Conservation (phyloP, 306 rosid species). For the Argentina anserina region DNA sequence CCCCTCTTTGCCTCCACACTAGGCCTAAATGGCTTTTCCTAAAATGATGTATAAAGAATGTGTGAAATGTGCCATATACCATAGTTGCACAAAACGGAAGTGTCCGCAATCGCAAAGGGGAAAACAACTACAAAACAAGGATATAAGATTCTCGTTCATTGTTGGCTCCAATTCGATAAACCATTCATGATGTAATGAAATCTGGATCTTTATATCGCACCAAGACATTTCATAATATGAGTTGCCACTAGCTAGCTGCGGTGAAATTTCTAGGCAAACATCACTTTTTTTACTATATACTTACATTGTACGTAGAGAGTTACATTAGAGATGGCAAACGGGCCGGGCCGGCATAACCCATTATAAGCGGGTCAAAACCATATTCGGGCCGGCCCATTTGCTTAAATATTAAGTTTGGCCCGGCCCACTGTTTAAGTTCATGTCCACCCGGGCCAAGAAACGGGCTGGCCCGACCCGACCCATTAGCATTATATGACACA, state of each 20-base stretch:
- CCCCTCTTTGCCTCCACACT: background rate
- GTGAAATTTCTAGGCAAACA: background rate
- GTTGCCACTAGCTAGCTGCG: constrained; percentile 13
- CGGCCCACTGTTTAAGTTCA: no score
- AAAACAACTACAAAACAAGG: constrained; percentile 20
- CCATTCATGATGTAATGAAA: constrained; percentile 16
- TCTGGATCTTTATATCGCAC: constrained; percentile 5
- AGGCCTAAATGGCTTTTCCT: background rate
- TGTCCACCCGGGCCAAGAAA: no score
- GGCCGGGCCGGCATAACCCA: no score
- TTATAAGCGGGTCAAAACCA: no score
- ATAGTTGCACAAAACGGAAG: constrained; percentile 10
- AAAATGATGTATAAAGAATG: constrained; percentile 6
- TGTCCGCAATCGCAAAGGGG: constrained; percentile 4
- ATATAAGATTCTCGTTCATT: constrained; percentile 2
- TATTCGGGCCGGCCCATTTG: no score
- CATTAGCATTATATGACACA: no score
- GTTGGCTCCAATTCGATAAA: constrained; percentile 32
- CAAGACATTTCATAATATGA: constrained; percentile 13
- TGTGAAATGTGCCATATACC: constrained; percentile 24
- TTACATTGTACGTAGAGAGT: background rate
- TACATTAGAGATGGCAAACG: background rate
- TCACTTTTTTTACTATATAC: no score
- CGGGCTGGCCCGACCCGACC: no score
- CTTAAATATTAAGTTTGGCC: no score